These are phyloP conservation scores for Starmerella sp. DNA, from an alignment of 805 yeast species.

Conservation along the genomic window DNA sequence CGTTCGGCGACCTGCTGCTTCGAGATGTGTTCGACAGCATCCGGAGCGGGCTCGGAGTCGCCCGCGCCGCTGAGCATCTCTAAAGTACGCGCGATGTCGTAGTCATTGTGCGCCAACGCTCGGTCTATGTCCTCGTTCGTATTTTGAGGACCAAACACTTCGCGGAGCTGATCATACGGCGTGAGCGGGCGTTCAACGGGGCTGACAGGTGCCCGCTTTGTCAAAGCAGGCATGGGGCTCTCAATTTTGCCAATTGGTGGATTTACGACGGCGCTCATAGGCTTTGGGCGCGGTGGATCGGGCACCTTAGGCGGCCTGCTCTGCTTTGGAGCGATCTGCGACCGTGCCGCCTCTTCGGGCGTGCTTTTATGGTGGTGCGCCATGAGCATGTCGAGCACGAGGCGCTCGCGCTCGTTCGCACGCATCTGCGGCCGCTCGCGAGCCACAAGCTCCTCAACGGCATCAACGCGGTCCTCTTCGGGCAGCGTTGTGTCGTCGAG, in stretches of 20 bases:
- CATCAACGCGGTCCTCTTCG: constrained; percentile 35
- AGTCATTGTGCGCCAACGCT: constrained; percentile 32
- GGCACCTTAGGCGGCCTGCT: constrained; percentile 14
- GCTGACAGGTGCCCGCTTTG: too few species aligned
- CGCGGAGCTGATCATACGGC: constrained; percentile 32
- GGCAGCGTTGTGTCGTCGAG: constrained; percentile 26
- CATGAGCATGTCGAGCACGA: constrained; percentile 35
- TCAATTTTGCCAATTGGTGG: too few species aligned
- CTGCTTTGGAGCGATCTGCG: constrained; percentile 12
- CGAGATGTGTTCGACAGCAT: constrained; percentile 4
- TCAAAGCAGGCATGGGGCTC: too few species aligned
- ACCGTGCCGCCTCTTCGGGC: constrained; percentile 11
- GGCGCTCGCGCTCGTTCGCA: constrained; percentile 28
- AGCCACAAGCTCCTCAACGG: constrained; percentile 30
- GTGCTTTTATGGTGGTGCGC: constrained; percentile 30
- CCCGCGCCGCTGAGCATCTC: constrained; percentile 19
- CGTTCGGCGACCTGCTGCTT: constrained; percentile 24
- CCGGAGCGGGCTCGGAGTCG: not conserved
- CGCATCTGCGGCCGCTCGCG: constrained; percentile 15
- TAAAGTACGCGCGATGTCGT: constrained; percentile 27
- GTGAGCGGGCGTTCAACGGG: not conserved
- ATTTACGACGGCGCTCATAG: not conserved
- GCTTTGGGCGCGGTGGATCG: not conserved
- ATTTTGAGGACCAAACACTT: constrained; percentile 28
- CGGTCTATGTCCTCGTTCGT: constrained; percentile 30